These are phyloP conservation scores for Rhodotorula sp. DNA, from an alignment of 1,284 basidiomycete species.

Conservation along the genomic window DNA sequence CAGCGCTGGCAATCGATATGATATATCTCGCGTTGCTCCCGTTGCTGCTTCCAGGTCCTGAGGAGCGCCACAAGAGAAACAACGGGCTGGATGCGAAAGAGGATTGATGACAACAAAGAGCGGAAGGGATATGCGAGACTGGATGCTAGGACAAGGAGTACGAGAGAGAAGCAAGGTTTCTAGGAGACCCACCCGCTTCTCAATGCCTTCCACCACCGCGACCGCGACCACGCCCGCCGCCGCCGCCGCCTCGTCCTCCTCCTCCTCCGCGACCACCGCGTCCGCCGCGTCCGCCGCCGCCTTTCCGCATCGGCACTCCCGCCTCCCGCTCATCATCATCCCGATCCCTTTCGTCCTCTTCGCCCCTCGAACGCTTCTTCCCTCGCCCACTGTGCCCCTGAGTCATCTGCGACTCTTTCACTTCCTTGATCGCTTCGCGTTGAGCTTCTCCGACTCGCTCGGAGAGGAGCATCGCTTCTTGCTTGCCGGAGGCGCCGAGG, in stretches of 20 bases:
- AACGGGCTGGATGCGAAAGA: too few relatives aligned
- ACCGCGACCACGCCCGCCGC: not conserved
- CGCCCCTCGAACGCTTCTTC: constrained; percentile 51
- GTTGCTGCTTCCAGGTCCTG: too few relatives aligned
- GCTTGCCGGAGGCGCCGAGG: constrained; percentile 65
- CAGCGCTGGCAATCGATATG: too few relatives aligned
- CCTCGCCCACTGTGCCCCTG: constrained; percentile 56
- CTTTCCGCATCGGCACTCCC: constrained; percentile 60
- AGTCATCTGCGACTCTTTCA: constrained; percentile 55
- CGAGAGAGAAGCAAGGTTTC: not conserved
- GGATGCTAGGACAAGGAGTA: not conserved
- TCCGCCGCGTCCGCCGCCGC: not conserved
- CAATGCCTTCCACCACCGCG: not conserved
- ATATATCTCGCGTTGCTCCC: too few relatives aligned
- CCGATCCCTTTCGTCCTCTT: constrained; percentile 69
- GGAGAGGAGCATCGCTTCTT: constrained; percentile 81
- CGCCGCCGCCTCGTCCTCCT: not conserved
- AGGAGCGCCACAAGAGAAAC: not conserved
- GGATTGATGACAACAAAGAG: not conserved
- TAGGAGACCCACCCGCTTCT: too few relatives aligned
- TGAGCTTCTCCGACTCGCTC: constrained; percentile 90
- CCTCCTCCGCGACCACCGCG: not conserved
- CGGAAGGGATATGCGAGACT: not conserved
- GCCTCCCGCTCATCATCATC: constrained; percentile 84
- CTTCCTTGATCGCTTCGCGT: constrained; percentile 75